These are phyloP conservation scores for Tubosaeta brunneosetosa DNA, from an alignment of 768 basidiomycete genomes.

Conservation along the genomic window DNA sequence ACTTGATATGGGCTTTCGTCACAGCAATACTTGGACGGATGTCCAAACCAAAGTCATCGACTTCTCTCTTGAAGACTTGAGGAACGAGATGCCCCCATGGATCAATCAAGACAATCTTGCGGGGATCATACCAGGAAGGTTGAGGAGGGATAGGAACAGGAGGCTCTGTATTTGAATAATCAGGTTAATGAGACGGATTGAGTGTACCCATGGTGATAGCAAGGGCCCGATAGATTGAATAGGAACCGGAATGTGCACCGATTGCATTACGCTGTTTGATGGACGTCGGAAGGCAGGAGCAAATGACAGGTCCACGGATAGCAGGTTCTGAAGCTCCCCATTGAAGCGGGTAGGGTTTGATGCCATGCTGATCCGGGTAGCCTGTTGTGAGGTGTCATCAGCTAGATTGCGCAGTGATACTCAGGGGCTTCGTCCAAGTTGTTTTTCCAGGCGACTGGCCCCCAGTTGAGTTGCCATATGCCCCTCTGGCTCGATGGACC, in stretches of 20 bases:
- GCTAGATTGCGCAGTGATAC: constrained; percentile 2
- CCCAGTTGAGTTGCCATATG: constrained; percentile 6
- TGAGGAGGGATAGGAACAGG: constrained; percentile 75
- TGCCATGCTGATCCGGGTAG: constrained; percentile 92
- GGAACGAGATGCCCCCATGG: constrained; percentile 91
- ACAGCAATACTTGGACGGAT: constrained; percentile 90
- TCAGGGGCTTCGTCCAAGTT: neutral
- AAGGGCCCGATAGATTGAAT: constrained; percentile 91
- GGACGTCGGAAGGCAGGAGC: constrained; percentile 75
- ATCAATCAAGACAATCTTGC: constrained; percentile 88
- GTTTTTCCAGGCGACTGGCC: constrained; percentile 7
- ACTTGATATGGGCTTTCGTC: constrained; percentile 91
- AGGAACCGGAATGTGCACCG: constrained; percentile 90
- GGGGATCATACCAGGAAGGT: constrained; percentile 68
- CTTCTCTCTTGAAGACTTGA: constrained; percentile 57
- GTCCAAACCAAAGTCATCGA: constrained; percentile 68
- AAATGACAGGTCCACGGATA: constrained; percentile 81
- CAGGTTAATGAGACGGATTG: constrained; percentile 73
- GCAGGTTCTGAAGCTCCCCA: constrained; percentile 74
- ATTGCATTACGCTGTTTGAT: constrained; percentile 92
- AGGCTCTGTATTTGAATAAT: constrained; percentile 80
- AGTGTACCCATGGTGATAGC: constrained; percentile 88
- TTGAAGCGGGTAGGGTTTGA: constrained; percentile 67
- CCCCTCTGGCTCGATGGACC: neutral
- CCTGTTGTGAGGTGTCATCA: constrained; percentile 33